Conservation (phyloP, 208 protist species). For the Willaertia magna region DNA sequence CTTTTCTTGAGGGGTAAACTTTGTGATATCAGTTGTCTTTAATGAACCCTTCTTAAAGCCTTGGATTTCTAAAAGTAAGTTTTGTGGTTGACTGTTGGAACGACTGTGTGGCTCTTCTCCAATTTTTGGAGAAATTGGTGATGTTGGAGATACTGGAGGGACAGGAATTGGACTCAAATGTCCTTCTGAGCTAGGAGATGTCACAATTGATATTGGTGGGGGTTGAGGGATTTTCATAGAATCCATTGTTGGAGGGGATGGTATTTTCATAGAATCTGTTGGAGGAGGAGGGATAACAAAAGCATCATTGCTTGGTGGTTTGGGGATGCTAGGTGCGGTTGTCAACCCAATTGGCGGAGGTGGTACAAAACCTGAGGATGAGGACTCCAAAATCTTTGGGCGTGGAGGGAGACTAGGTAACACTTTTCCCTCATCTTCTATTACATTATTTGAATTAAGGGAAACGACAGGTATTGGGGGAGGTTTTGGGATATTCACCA, state of each 20-base stretch:
- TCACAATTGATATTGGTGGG: not conserved
- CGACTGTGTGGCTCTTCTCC: too few species aligned
- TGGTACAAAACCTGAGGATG: not conserved
- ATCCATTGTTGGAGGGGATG: too few species aligned
- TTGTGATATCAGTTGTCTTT: not conserved
- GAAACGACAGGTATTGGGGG: not conserved
- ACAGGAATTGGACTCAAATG: not conserved
- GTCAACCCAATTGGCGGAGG: not conserved
- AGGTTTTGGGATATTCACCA: not conserved
- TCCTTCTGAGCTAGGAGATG: too few species aligned
- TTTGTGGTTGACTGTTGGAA: too few species aligned
- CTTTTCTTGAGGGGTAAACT: not conserved
- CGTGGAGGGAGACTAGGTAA: not conserved
- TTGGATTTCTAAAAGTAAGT: not conserved
- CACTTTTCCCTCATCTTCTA: not conserved
- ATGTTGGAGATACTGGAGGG: not conserved
- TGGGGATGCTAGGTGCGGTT: too few species aligned
- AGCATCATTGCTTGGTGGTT: too few species aligned
- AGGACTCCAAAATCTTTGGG: not conserved
- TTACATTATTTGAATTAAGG: not conserved
- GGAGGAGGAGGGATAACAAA: too few species aligned
- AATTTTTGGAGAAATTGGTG: not conserved
- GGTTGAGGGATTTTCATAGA: not conserved
- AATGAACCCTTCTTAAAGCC: not conserved
- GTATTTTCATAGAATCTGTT: too few species aligned